Evolutionary conservation across 148 eudicot genomes (phyloP), one percentile per base, ranked within the genome.

Genomic region (Silene uniflora): DNA sequence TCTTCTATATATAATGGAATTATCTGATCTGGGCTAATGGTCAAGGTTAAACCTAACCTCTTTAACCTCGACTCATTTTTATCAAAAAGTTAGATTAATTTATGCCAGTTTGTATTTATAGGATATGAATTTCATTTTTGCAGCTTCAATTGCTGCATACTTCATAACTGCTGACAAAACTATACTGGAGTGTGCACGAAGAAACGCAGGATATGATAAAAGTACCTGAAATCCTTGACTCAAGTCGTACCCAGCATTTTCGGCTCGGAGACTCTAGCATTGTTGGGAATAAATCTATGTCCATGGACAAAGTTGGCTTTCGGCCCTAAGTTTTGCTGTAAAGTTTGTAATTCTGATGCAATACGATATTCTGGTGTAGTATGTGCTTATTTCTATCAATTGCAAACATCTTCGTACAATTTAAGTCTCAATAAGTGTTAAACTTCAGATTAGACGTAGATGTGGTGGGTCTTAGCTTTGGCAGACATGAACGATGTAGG

Each of bases 101-200:
- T 52, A 52, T 52, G 18, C 56, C 2, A 16, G 14, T 52, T 52
- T 52, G 56, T 52, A 52, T 52, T 52, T 52, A 52, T 13, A 12
- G 56, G 14, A 52, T 52, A 52, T 52, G 56, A 52, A 32, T 18
- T 32, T 10, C n/a, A 52, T n/a, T 63, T 60, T n/a, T 71, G 84
- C 89, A 93, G 94, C 93, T 10, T 87, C 94, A 21, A 89, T 93
- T 71, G 93, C 98, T 35, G 80, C 98, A 6, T 93, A 91, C 81
- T 93, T 93, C 81, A 84, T 93, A 54, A 86, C 96, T n/a, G 96
- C 88, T 42, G 98, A 93, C 86, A 93, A 93, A 84, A 88, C 96
- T 47, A 91, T 91, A 74, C 69, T 91, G 82, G 91, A 86, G 76
- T 84, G 88, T 74, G 93, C 93, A 54, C 83, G 92, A 85, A 87